These are phyloP conservation scores for Aspergillus sp. DNA, from an alignment of 2,329 filamentous ascomycete genomes.

Conservation along the genomic window DNA sequence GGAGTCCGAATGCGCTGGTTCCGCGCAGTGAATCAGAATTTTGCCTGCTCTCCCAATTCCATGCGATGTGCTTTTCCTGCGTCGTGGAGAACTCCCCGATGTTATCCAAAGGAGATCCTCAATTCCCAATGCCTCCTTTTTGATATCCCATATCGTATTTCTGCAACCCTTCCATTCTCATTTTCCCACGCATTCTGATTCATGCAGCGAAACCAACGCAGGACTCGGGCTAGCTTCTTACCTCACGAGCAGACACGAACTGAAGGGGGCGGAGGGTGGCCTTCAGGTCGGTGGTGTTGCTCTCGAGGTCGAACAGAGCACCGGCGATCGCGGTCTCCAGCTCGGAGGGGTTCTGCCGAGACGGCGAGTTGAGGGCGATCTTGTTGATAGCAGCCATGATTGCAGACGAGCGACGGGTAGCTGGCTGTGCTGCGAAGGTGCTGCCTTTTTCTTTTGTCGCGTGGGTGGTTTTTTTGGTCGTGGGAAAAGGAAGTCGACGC, in stretches of 20 bases:
- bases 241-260: conserved; percentile 98
- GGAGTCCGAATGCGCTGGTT: conserved; percentile 2
- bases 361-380: conserved; percentile 96
- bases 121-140: background rate
- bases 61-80: too few species aligned
- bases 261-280: conserved; percentile 93
- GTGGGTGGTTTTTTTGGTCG: conserved; percentile 29
- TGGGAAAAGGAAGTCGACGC: conserved; percentile 21
- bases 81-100: background rate
- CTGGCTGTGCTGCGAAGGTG: conserved; percentile 34
- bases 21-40: too few species aligned
- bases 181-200: background rate
- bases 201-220: background rate
- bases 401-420: conserved; percentile 43
- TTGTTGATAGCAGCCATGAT: conserved; percentile 86
- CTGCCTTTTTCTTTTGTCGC: conserved; percentile 23
- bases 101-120: background rate
- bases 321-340: conserved; percentile 95
- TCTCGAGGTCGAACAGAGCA: conserved; percentile 98
- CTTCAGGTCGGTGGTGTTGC: conserved; percentile 98
- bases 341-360: conserved; percentile 93
- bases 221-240: conserved; percentile 55
- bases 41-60: too few species aligned
- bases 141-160: background rate
- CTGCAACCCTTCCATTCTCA: background rate